Evolutionary conservation across 495 filamentous ascomycete genomes (phyloP), one percentile per base, ranked within the genome.

Genomic region (Daldinia caldariorum): DNA sequence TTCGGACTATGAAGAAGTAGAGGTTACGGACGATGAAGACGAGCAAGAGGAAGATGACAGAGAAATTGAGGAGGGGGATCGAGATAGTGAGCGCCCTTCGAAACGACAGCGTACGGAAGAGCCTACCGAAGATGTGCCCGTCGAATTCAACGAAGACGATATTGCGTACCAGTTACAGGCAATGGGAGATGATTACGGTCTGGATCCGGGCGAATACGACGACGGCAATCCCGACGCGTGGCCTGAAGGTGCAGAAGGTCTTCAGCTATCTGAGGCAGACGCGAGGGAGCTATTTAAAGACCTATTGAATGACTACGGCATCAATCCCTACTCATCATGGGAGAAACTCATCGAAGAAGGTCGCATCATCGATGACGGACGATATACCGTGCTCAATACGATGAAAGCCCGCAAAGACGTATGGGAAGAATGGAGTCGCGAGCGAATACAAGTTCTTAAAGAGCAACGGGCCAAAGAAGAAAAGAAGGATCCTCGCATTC

Each of bases 141-240:
- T 97, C 43, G 95, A 99, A 70, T 97, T 98, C 74, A 91, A 92
- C 29, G 95, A 98, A 76, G 94, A 94, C 47, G 96, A 99, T 75
- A 94, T 99, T 66, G 94, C 91, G 35, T 94, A 91, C 70, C 95
- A 99, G 75, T 83, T 99, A 8, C 91, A 90, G 13, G 88, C 89
- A 9, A 96, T 97, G 93, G 91, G 89, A 47, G 86, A 92, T 68
- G 88, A 92, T 9, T 92, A 94, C 69, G 91, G 86, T 1, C 80
- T 84, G 47, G 82, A 69, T 47, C 81, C 78, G 37, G 80, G 77
- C 66, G 92, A 94, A 76, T 92, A 89, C 65, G 90, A 90, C 41
- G 85, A 89, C 49, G 86, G 83, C 3, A 86, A 88, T 20, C 83
- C 86, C 16, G 87, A 87, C 34, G 87, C 88, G 32, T 88, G 86